These are phyloP conservation scores for Panicum miliaceum DNA, from an alignment of 176 grass and related monocot genomes.

Conservation along the genomic window DNA sequence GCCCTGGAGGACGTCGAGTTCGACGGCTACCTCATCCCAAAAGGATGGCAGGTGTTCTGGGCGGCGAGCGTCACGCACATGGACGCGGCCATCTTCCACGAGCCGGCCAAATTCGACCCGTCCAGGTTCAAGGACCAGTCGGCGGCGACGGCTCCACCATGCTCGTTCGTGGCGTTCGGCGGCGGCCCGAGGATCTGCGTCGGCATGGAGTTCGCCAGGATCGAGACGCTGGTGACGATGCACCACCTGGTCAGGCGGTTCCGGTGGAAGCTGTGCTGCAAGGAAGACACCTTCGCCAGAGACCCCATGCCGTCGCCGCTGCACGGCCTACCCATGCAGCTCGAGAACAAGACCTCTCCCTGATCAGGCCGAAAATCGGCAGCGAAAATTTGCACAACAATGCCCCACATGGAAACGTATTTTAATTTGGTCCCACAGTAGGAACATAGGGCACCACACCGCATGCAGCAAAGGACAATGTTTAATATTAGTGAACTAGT, in stretches of 20 bases:
- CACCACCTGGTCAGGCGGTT: slow-evolving; percentile 46
- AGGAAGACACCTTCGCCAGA: slow-evolving; percentile 32
- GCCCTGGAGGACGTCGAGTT: slow-evolving; percentile 49
- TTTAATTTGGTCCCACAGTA: background rate
- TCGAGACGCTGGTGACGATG: slow-evolving; percentile 57
- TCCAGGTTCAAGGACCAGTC: slow-evolving; percentile 46
- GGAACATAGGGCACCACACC: background rate
- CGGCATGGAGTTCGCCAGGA: slow-evolving; percentile 54
- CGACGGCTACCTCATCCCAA: slow-evolving; percentile 51
- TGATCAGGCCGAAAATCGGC: background rate
- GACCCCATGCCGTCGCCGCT: slow-evolving; percentile 46
- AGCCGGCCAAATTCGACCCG: slow-evolving; percentile 49
- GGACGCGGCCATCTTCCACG: slow-evolving; percentile 48
- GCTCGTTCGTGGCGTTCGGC: slow-evolving; percentile 58
- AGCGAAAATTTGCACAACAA: background rate
- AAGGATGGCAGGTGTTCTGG: slow-evolving; percentile 74
- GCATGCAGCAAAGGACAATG: background rate
- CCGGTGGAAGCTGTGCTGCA: slow-evolving; percentile 55
- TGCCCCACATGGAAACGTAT: background rate
- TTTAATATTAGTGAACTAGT: too few relatives aligned
- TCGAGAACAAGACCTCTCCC: slow-evolving; percentile 2
- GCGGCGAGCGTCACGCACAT: slow-evolving; percentile 43
- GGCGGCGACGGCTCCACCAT: slow-evolving; percentile 10
- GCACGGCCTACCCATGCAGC: slow-evolving; percentile 37
- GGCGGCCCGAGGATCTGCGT: slow-evolving; percentile 51